These are phyloP conservation scores for Nothophaeocryptopus gaeumannii DNA, from an alignment of 2,329 filamentous ascomycete species.

Conservation along the genomic window DNA sequence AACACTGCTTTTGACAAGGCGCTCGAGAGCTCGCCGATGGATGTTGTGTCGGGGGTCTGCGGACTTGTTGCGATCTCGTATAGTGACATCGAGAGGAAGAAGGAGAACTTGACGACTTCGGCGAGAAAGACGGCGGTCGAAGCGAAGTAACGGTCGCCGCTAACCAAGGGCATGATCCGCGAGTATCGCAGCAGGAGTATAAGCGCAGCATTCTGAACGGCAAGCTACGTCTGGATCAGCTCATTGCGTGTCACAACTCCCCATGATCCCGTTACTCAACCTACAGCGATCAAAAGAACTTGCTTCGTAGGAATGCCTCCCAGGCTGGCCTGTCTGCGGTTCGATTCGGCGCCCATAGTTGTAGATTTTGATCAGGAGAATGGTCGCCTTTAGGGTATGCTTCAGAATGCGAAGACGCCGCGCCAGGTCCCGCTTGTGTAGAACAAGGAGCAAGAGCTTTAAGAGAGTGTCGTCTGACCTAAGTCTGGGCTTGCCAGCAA, in stretches of 20 bases:
- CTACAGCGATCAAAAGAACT: slow-evolving; percentile 62
- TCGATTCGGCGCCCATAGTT: slow-evolving; percentile 18
- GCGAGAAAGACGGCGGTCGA: slow-evolving; percentile 93
- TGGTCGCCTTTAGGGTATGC: slow-evolving; percentile 3
- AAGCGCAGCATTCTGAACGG: slow-evolving; percentile 74
- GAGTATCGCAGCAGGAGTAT: slow-evolving; percentile 92
- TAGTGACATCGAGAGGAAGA: slow-evolving; percentile 81
- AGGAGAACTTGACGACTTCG: slow-evolving; percentile 83
- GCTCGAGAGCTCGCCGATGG: slow-evolving; percentile 58
- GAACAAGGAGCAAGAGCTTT: neutral
- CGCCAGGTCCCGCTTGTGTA: neutral
- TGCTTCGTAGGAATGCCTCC: slow-evolving; percentile 65
- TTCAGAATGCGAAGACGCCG: slow-evolving; percentile 3
- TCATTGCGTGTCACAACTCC: slow-evolving; percentile 11
- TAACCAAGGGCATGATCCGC: slow-evolving; percentile 79
- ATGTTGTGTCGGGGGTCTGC: slow-evolving; percentile 71
- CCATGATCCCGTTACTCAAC: neutral
- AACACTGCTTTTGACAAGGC: slow-evolving; percentile 80
- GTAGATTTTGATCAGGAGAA: neutral
- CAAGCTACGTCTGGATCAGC: slow-evolving; percentile 55
- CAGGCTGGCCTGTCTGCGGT: slow-evolving; percentile 30
- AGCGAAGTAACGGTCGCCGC: slow-evolving; percentile 84
- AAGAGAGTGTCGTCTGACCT: slow-evolving; percentile 16
- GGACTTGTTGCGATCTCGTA: slow-evolving; percentile 82
- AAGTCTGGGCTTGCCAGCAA: neutral